phyloP scores from a whole-genome alignment of 306 rosid species.

The Parietaria judaica region DNA sequence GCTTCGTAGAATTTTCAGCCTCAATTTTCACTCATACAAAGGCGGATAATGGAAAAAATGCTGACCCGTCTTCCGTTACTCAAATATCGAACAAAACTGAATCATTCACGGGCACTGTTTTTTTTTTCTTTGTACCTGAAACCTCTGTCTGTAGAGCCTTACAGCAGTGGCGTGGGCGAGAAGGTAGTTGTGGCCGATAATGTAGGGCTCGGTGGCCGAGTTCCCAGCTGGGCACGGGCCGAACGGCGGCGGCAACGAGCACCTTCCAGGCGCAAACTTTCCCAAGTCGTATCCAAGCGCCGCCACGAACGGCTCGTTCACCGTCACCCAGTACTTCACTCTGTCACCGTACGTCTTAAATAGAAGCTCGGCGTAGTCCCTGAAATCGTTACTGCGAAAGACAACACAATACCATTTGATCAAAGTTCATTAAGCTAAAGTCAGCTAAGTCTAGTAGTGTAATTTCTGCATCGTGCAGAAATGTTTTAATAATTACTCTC shows the following conservation, averaged over 20 bases:
- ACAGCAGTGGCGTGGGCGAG: conserved; percentile 29
- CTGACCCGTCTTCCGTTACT: too few relatives aligned
- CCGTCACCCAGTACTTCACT: conserved; percentile 45
- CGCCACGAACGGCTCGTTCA: conserved; percentile 31
- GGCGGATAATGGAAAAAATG: too few relatives aligned
- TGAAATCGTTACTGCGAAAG: conserved; percentile 24
- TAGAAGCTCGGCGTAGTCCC: conserved; percentile 33
- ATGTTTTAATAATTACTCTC: too few relatives aligned
- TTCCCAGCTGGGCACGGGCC: conserved; percentile 18
- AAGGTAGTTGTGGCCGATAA: conserved; percentile 23
- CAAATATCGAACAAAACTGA: too few relatives aligned
- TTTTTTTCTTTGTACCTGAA: conserved; percentile 13
- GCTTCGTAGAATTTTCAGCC: too few relatives aligned
- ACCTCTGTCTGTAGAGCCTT: conserved; percentile 25
- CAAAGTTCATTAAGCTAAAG: too few relatives aligned
- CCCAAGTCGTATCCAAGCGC: conserved; percentile 36
- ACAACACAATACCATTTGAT: background rate
- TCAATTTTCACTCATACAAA: too few relatives aligned
- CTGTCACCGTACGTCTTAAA: conserved; percentile 46
- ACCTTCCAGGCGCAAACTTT: conserved; percentile 40
- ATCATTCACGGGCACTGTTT: too few relatives aligned
- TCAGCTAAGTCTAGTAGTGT: too few relatives aligned
- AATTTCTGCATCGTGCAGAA: too few relatives aligned
- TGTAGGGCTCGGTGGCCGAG: conserved; percentile 29
- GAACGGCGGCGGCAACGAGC: conserved; percentile 25